Base-by-base conservation (phyloP, 768 basidiomycete genomes). In the Sporobolomyces roseus region DNA sequence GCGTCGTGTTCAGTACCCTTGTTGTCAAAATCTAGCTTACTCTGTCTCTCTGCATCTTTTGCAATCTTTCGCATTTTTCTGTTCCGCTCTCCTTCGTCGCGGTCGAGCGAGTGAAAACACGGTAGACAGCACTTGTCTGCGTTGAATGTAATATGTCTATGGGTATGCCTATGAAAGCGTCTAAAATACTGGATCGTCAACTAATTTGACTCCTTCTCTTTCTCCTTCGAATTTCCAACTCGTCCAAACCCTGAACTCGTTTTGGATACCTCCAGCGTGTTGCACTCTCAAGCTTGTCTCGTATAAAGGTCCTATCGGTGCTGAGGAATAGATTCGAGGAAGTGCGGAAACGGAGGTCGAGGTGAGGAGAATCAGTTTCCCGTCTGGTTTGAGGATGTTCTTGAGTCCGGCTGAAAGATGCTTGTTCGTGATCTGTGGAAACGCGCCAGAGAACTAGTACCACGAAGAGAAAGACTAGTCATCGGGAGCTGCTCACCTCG, bases 341-440 rank as follows among this genome's bases (percentile, higher is more conserved):
- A 72, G 54, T 3, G 66, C 25, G 1, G 49, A 32, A 19, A 74
- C 74, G 19, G 74, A 75, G 17, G 70, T 74, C 17, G 74, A 72
- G 17, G 74, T 74, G 27, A 76, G 66, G 58, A 76, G 63, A 61
- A 74, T 33, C 43, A 76, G 61, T 19, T 65, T 66, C 30, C 74
- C 74, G 0, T 35, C 14, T 3, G 74, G 74, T 33, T 63, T 49
- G 19, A 74, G 66, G 30, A 76, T 65, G 12, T 60, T 53, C 2
- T 51, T 51, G 25, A 76, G 67, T 41, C 74, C 70, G 1, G 53
- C 30, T 8, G 68, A 66, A 27, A 75, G 68, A 48, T 74, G 69
- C 21, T 51, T 54, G 66, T 75, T 76, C 16, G 72, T 73, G 46
- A 56, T 54, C 71, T 72, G 74, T 35, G 10, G 10, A 9, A 9